Conservation (phyloP, 108 stramenopile species). For the Discostella stelligeroides region DNA sequence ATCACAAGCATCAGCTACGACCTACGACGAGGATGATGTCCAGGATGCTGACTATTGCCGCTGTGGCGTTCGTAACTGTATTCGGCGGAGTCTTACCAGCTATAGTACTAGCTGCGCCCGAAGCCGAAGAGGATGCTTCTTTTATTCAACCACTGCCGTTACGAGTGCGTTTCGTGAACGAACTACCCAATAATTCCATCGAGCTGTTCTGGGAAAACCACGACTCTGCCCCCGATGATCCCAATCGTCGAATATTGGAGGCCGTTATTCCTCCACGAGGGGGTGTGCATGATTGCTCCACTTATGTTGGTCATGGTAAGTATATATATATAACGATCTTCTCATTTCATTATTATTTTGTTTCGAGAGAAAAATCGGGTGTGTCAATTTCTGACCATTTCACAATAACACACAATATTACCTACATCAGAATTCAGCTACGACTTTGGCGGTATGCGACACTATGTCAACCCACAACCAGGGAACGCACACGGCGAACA, state of each 20-base stretch:
- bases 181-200: conserved; percentile 35
- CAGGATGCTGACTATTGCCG: too few relatives aligned
- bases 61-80: too few relatives aligned
- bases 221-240: conserved; percentile 13
- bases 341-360: conserved; percentile 23
- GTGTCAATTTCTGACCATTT: too few relatives aligned
- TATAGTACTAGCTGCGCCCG: too few relatives aligned
- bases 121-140: neutral
- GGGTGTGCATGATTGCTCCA: conserved; percentile 10
- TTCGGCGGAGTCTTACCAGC: too few relatives aligned
- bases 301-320: conserved; percentile 23
- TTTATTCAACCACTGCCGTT: neutral
- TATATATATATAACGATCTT: too few relatives aligned
- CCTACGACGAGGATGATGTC: too few relatives aligned
- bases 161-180: conserved; percentile 30
- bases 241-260: conserved; percentile 1
- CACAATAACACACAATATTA: too few relatives aligned
- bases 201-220: conserved; percentile 51
- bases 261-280: conserved; percentile 31
- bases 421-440: conserved; percentile 45
- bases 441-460: conserved; percentile 12
- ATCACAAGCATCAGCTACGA: too few relatives aligned
- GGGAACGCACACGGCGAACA: conserved; percentile 26
- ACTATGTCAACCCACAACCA: conserved; percentile 26
- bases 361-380: too few relatives aligned